Base-by-base conservation (phyloP, 768 basidiomycete genomes). In the Lentinula edodes region DNA sequence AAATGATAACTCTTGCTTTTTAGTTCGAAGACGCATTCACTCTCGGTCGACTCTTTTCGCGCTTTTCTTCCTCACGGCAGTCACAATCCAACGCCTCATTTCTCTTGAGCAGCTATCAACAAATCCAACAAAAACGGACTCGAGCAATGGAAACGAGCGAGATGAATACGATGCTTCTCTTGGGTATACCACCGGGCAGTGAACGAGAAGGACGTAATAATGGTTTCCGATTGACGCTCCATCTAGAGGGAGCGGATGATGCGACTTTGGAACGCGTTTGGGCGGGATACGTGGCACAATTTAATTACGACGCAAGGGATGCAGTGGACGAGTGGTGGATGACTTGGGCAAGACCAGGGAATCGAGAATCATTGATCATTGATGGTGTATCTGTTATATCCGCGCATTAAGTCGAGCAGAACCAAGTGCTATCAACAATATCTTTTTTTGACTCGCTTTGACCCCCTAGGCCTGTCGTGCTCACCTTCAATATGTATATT, bases 121-220 rank as follows among this genome's bases (percentile, higher is more conserved):
- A 72, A 5, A 75, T 84, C 18, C 78, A 82, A 5, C 72, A 77
- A 28, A 63, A 69, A 12, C 81, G 83, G 18, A 73, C 81, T 2
- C 71, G 76, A 0, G 71, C 65, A 12, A 81, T 79, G 3, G 80
- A 84, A 61, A 66, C 65, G 0, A 73, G 75, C n/a, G 77, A 79
- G 12, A 73, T 82, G 2, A 62, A 79, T 20, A 81, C 81, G 62
- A 76, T 83, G 61, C 63, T 72, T 54, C 76, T 78, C 56, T 81
- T 83, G 67, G 80, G 83, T 65, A 65, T 83, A 0, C 72, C 74
- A 0, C 83, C 83, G 41, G 82, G 83, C 0, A 76, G 76, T 1
- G 76, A 76, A 41, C 83, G 83, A 52, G 72, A 74, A 50, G 67
- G 67, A 57, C 73, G 83, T 32, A 80, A 84, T 58, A 32, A 52